These are phyloP conservation scores for Epichloe hybrida DNA, from an alignment of 2,329 filamentous ascomycete species.

Conservation along the genomic window DNA sequence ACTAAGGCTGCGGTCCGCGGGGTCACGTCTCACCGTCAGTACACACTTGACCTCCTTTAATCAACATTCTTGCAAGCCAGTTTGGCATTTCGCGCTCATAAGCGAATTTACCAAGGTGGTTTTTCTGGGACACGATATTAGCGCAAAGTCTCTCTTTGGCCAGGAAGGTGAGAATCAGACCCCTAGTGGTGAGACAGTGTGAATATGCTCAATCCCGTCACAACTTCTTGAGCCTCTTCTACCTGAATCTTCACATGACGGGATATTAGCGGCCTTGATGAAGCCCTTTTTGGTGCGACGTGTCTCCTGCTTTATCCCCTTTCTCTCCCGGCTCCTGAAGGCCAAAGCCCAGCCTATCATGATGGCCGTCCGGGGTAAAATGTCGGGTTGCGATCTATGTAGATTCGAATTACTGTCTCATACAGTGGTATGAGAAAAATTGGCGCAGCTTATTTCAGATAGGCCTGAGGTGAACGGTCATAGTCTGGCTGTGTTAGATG, in stretches of 20 bases:
- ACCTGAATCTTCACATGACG: background rate
- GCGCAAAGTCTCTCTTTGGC: no score
- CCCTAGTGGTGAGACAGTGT: background rate
- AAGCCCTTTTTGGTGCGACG: background rate
- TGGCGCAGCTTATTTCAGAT: no score
- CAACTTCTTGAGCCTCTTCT: background rate
- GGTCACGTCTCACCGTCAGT: constrained; percentile 2
- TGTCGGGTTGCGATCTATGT: background rate
- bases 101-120: constrained; percentile 3
- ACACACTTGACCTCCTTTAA: constrained; percentile 3
- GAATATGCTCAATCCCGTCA: background rate
- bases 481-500: no score
- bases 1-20: background rate
- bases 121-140: constrained; percentile 6
- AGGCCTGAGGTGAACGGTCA: no score
- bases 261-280: background rate
- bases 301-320: background rate
- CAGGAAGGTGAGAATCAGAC: background rate
- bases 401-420: no score
- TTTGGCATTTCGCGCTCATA: constrained; percentile 5
- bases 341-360: background rate
- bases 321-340: background rate
- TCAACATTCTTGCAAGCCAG: constrained; percentile 4
- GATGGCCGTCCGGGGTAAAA: background rate
- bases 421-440: no score